Conservation (phyloP, 768 basidiomycete species). For the Calocybe cyanea region DNA sequence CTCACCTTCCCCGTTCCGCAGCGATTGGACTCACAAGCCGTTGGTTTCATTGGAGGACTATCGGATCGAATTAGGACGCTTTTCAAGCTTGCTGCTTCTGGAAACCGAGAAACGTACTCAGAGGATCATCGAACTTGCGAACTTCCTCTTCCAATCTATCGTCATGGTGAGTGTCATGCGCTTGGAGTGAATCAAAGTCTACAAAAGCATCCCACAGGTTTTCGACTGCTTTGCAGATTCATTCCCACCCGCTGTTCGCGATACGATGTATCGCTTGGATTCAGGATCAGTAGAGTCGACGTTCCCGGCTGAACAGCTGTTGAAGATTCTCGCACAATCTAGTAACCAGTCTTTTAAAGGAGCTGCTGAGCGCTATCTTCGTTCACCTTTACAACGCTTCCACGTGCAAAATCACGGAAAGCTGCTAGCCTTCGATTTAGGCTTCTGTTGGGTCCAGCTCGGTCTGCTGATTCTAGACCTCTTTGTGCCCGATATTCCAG, state of each 20-base stretch:
- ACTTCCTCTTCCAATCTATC: constrained; percentile 37
- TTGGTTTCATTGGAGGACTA: constrained; percentile 37
- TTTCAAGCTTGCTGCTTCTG: constrained; percentile 32
- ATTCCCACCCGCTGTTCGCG: constrained; percentile 25
- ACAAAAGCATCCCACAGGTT: constrained; percentile 26
- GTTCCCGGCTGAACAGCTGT: constrained; percentile 19
- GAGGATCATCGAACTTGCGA: constrained; percentile 39
- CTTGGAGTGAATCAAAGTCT: background rate
- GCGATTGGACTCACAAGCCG: constrained; percentile 38
- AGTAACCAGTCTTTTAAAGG: constrained; percentile 30
- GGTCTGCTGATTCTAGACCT: constrained; percentile 60
- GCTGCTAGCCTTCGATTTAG: constrained; percentile 18
- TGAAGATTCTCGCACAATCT: constrained; percentile 29
- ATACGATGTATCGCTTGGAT: constrained; percentile 14
- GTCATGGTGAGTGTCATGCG: constrained; percentile 31
- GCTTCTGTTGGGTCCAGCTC: constrained; percentile 56
- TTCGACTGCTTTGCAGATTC: constrained; percentile 40
- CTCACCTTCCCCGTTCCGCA: constrained; percentile 18
- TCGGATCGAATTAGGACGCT: constrained; percentile 31
- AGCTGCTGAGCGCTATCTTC: constrained; percentile 28
- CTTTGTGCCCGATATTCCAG: constrained; percentile 76
- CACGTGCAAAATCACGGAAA: background rate
- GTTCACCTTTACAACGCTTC: constrained; percentile 21
- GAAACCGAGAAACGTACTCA: constrained; percentile 33
- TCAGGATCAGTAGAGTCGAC: constrained; percentile 13